A percentile compares a stretch with the other conserved stretches of the same genome.
Evolutionary conservation across 140 eudicot species (phyloP).

Genomic region (Ambrosia hybrid): DNA sequence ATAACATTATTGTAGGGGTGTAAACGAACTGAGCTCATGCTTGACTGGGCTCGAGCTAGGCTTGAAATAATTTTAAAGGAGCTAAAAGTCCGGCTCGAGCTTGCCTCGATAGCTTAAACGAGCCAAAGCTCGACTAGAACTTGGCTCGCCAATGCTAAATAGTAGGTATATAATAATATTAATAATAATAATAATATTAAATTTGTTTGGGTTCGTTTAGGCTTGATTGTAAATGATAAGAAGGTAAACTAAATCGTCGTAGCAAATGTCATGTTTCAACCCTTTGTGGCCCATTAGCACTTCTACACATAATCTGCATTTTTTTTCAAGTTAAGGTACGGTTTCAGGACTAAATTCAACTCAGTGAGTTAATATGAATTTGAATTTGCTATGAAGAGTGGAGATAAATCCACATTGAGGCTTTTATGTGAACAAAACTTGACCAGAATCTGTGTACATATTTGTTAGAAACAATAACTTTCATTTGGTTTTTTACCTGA

Average conservation of each 20-base stretch:
- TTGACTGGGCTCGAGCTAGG: no score
- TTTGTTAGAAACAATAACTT: constrained; percentile 16
- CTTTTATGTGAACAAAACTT: constrained; percentile 70
- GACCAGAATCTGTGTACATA: constrained; percentile 75
- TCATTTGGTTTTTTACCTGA: neutral
- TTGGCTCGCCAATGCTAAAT: no score
- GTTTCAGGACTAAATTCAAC: constrained; percentile 66
- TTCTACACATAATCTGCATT: constrained; percentile 12
- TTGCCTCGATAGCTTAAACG: no score
- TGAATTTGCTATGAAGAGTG: constrained; percentile 83
- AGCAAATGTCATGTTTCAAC: neutral
- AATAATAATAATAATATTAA: no score
- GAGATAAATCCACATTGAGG: constrained; percentile 77
- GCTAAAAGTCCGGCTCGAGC: no score
- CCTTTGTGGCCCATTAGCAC: neutral
- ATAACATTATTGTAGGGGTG: no score
- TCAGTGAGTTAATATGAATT: constrained; percentile 75
- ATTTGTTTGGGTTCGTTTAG: no score
- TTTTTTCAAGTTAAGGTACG: constrained; percentile 63
- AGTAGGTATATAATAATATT: no score
- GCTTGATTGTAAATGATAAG: neutral
- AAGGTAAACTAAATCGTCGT: neutral
- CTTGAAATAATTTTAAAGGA: neutral
- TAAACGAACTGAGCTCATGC: no score
- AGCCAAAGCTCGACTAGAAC: no score